A percentile compares a stretch with the other conserved stretches of the same genome.
These are phyloP conservation scores for Apiospora hydei DNA, from an alignment of 2,329 filamentous ascomycete genomes.

Conservation along the genomic window DNA sequence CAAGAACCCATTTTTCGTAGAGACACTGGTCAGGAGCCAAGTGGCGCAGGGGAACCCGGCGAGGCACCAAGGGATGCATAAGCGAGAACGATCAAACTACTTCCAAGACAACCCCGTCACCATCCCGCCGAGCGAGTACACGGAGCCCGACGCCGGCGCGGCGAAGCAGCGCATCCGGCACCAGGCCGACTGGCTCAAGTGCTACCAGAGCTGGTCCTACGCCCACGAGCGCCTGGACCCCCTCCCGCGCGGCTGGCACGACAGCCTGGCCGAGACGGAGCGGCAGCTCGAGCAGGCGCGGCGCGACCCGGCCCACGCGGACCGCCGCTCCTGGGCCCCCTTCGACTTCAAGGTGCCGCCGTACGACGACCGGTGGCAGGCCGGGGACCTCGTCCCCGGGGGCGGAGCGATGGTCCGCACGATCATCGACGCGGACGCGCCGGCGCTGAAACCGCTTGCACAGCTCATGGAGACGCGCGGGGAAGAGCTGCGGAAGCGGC, in stretches of 20 bases:
- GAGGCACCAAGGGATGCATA: not conserved
- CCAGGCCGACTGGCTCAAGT: not conserved
- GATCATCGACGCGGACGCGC: not conserved
- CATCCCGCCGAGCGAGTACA: not conserved
- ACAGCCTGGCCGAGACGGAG: not conserved
- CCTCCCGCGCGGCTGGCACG: not conserved
- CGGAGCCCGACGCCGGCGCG: not conserved
- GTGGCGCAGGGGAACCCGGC: not conserved
- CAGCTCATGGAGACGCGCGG: not conserved
- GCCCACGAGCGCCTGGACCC: not conserved
- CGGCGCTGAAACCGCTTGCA: too few species aligned
- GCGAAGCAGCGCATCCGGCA: not conserved
- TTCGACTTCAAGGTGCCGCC: slow-evolving; percentile 1
- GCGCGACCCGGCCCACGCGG: not conserved
- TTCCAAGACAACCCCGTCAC: not conserved
- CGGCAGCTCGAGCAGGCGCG: not conserved
- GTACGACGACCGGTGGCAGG: not conserved
- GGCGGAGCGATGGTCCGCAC: not conserved
- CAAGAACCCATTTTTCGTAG: not conserved
- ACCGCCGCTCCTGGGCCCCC: not conserved
- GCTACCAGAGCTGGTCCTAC: not conserved
- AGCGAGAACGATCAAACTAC: too few species aligned
- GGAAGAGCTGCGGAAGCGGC: not conserved
- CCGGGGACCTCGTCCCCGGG: not conserved
- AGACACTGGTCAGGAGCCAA: not conserved